phyloP scores from a whole-genome alignment of 306 rosid genomes.

The Sphenostylis stenocarpa region DNA sequence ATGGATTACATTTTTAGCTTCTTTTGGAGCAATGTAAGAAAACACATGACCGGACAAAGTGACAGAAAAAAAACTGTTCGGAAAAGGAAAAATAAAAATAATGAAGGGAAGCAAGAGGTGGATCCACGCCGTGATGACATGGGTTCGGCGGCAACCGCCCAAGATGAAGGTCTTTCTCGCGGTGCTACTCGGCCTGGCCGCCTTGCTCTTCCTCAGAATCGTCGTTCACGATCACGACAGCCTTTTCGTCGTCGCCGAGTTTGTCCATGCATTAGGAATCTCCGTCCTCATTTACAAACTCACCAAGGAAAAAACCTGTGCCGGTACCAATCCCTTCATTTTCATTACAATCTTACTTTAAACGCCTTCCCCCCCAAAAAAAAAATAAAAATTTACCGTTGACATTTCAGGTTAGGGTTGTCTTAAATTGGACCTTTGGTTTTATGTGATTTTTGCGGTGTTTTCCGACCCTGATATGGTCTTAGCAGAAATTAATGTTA shows the following conservation, averaged over 20 bases:
- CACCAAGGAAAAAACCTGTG: constrained; percentile 68
- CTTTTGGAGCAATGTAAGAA: neutral
- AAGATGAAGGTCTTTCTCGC: constrained; percentile 60
- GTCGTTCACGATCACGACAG: constrained; percentile 68
- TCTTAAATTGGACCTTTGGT: neutral
- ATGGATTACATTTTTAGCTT: neutral
- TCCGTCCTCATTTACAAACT: constrained; percentile 67
- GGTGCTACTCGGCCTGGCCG: constrained; percentile 36
- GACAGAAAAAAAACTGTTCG: neutral
- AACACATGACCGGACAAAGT: neutral
- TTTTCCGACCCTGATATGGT: neutral
- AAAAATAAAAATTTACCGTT: neutral
- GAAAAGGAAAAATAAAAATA: neutral
- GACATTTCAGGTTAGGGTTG: constrained; percentile 10
- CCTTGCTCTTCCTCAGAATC: constrained; percentile 52
- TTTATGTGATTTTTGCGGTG: neutral
- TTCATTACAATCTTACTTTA: neutral
- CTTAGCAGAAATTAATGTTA: neutral
- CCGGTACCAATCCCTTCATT: constrained; percentile 33
- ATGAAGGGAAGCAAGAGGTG: constrained; percentile 55
- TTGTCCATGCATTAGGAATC: constrained; percentile 69
- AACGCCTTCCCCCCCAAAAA: neutral
- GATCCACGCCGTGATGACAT: constrained; percentile 53
- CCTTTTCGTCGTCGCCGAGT: constrained; percentile 67
- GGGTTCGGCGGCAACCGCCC: constrained; percentile 72